Base-by-base conservation (phyloP, 1,284 basidiomycete genomes). In the Ustilago crameri region DNA sequence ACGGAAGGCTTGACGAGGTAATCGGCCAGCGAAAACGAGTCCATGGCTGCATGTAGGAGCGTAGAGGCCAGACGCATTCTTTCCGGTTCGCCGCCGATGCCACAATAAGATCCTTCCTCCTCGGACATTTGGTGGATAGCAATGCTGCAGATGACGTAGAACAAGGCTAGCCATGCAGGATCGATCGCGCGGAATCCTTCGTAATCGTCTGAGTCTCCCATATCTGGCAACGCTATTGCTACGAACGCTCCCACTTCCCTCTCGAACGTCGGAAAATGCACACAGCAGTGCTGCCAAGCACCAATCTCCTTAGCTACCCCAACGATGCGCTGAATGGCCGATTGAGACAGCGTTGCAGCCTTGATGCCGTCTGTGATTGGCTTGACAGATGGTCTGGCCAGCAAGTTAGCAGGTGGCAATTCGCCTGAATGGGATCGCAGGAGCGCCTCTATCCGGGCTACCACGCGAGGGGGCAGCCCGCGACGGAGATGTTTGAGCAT, bases 71-170 rank as follows among this genome's bases (percentile, higher is more conserved):
- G 42, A 2, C 46, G 62, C 51, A 51, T 61, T 37, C 62, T 43
- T 22, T 70, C 61, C 18, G 44, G 34, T 32, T 66, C 68, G 15
- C 53, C 50, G 3, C 58, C 51, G 0, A 66, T 30, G 14, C 52
- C 48, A 40, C 68, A 71, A 24, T 42, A 53, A 17, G 46, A 34
- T 5, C 68, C 47, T 17, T 75, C 73, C 27, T 67, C 69, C 18
- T 61, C 55, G 3, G 68, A 67, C 73, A 75, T 75, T 34, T 75
- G 73, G 49, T 75, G 73, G 10, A 75, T 61, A 27, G 73, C 67
- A 34, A 75, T 75, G 30, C 67, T 72, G 50, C 57, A 60, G 20
- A 75, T 57, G 49, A 71, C 67, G 37, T 64, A 71, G 30, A 72
- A 67, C 14, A 75, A 63, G 17, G 68, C 52, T 5, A 75, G 58